Evolutionary conservation across 2,329 filamentous ascomycete genomes (phyloP), one percentile per base, ranked within the genome.

Genomic region (Stylonectria norvegica): DNA sequence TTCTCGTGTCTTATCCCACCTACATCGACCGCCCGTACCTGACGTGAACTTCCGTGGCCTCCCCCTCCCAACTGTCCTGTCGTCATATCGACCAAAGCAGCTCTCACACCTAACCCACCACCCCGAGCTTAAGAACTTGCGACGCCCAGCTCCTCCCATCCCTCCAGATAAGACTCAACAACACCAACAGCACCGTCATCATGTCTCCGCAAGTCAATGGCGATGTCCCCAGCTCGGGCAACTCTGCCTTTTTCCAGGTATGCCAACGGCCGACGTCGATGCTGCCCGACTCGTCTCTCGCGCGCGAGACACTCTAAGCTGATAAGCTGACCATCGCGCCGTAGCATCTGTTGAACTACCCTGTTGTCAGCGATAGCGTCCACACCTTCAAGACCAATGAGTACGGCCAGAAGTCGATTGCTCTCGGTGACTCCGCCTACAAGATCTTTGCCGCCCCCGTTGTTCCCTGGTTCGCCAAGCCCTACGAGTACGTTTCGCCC

Each of bases 321-420:
- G n/a, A n/a, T 31, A 4, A 17, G 15, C 9, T 23, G 9, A 38
- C 45, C 41, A 16, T 15, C 15, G 25, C 42, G 34, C 32, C 23
- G 28, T 55, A 95, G 88, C 90, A 96, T 63, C 76, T 96, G 49
- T 75, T 82, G 55, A 84, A 83, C 52, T 95, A 95, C 68, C 91
- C 91, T 28, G 68, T 94, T 52, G 78, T 96, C 61, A 80, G 79
- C 60, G 89, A 95, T 65, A 72, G 82, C 58, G 80, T 95, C 66
- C 71, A 79, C 46, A 82, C 80, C 60, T 84, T 94, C 77, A 87
- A 89, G 68, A 72, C 78, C 60, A 88, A 91, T 69, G 83, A 87
- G 36, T 84, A 87, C 61, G 90, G 87, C 60, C 83, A 89, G 64
- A 89, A 84, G 69, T 90, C 89, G 30, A 71, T 96, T 61, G 75